Evolutionary conservation across 177 flowering plant species (phyloP).

Genomic region (Tripterygium wilfordii): DNA sequence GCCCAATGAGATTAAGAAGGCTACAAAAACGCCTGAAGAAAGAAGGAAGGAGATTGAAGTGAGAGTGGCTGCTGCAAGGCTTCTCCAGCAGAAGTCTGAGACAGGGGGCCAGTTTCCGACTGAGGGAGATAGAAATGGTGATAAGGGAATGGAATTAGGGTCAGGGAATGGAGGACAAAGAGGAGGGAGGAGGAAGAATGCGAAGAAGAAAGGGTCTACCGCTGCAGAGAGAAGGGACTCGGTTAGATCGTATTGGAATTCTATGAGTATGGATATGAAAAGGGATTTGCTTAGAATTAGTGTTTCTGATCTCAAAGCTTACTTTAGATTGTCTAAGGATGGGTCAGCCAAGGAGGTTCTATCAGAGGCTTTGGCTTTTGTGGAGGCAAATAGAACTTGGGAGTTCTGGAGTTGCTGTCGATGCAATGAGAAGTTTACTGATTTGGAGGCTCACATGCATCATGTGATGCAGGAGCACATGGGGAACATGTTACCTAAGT

Average conservation of each 20-base stretch:
- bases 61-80: constrained; percentile 89
- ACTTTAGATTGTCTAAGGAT: too few species aligned
- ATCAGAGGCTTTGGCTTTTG: constrained; percentile 62
- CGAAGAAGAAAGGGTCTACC: constrained; percentile 42
- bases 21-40: constrained; percentile 87
- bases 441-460: constrained; percentile 54
- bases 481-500: constrained; percentile 57
- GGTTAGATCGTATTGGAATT: constrained; percentile 72
- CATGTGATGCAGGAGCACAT: constrained; percentile 85
- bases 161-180: constrained; percentile 30
- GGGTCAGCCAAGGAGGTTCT: constrained; percentile 55
- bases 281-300: constrained; percentile 51
- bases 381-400: constrained; percentile 57
- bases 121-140: constrained; percentile 41
- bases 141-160: constrained; percentile 34
- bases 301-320: constrained; percentile 47
- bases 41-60: constrained; percentile 95
- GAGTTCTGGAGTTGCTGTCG: constrained; percentile 81
- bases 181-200: constrained; percentile 53
- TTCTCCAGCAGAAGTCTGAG: constrained; percentile 85
- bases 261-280: constrained; percentile 55
- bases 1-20: constrained; percentile 96
- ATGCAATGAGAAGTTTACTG: constrained; percentile 65
- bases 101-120: constrained; percentile 24
- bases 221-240: constrained; percentile 65